Conservation (phyloP, 345 rosid species). For the Aquilaria malaccensis region DNA sequence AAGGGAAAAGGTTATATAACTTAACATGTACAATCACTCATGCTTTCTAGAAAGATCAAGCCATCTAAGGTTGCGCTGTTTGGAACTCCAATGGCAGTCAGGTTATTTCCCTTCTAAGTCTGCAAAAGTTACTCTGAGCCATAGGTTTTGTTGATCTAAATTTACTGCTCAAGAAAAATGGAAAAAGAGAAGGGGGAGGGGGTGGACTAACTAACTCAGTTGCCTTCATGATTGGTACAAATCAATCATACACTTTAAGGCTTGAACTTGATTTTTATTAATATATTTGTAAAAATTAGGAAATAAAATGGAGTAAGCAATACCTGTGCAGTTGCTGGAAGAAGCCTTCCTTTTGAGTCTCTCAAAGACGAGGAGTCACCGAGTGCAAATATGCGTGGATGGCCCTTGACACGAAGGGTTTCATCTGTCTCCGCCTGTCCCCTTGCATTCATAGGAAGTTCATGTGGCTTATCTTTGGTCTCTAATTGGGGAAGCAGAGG, state of each 20-base stretch:
- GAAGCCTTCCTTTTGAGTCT: conserved; percentile 69
- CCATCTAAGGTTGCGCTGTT: neutral
- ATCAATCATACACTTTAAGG: too few species aligned
- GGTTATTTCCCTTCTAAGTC: too few species aligned
- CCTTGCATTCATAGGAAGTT: conserved; percentile 62
- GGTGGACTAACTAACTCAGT: neutral
- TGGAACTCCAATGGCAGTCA: neutral
- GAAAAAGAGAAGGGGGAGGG: neutral
- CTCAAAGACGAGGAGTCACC: conserved; percentile 87
- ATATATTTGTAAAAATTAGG: neutral
- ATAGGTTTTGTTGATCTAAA: too few species aligned
- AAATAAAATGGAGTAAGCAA: neutral
- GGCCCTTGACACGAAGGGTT: conserved; percentile 91
- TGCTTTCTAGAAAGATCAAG: neutral
- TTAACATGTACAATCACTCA: neutral
- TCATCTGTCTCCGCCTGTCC: conserved; percentile 97
- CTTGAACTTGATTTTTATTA: too few species aligned
- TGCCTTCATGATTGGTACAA: too few species aligned
- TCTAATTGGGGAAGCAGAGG: conserved; percentile 69
- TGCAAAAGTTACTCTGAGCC: too few species aligned
- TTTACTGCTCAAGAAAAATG: neutral
- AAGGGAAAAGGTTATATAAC: conserved; percentile 5
- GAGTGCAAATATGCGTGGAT: conserved; percentile 84
- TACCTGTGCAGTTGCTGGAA: conserved; percentile 96
- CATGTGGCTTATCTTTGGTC: conserved; percentile 27